Conservation (phyloP, 768 basidiomycete genomes). For the Serpula lacrymans region DNA sequence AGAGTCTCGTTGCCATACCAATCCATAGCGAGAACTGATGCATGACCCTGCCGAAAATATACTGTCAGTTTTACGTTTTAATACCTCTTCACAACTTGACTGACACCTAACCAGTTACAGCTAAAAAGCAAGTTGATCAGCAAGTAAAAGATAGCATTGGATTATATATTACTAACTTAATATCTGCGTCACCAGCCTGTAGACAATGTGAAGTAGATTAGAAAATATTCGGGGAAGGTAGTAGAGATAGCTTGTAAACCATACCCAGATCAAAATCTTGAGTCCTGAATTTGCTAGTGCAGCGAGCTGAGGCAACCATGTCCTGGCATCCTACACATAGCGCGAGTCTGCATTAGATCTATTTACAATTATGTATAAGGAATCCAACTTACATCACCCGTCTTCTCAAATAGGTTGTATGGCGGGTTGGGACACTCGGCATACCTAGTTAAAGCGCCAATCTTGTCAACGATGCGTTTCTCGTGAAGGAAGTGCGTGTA, state of each 20-base stretch:
- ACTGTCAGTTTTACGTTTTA: no score
- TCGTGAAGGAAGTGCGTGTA: conserved; percentile 45
- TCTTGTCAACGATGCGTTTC: conserved; percentile 34
- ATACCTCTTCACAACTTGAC: no score
- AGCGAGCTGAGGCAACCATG: conserved; percentile 34
- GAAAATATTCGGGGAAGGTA: no score
- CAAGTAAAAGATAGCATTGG: no score
- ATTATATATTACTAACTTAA: conserved; percentile 25
- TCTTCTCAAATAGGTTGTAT: conserved; percentile 40
- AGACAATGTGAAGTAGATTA: neutral
- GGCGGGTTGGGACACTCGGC: conserved; percentile 46
- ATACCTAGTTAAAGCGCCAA: conserved; percentile 53
- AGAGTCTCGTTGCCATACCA: conserved; percentile 43
- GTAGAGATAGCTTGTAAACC: neutral
- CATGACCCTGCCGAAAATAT: conserved; percentile 21
- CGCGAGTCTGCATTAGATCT: no score
- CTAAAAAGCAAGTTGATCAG: no score
- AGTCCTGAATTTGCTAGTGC: conserved; percentile 33
- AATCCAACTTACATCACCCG: conserved; percentile 53
- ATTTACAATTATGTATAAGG: conserved; percentile 26
- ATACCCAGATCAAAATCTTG: conserved; percentile 40
- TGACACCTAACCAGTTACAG: conserved; percentile 32
- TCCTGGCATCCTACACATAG: conserved; percentile 37
- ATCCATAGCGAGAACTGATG: conserved; percentile 41
- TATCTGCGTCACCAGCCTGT: conserved; percentile 26